These are phyloP conservation scores for Penicillium robsamsonii DNA, from an alignment of 495 filamentous ascomycete genomes.

Conservation along the genomic window DNA sequence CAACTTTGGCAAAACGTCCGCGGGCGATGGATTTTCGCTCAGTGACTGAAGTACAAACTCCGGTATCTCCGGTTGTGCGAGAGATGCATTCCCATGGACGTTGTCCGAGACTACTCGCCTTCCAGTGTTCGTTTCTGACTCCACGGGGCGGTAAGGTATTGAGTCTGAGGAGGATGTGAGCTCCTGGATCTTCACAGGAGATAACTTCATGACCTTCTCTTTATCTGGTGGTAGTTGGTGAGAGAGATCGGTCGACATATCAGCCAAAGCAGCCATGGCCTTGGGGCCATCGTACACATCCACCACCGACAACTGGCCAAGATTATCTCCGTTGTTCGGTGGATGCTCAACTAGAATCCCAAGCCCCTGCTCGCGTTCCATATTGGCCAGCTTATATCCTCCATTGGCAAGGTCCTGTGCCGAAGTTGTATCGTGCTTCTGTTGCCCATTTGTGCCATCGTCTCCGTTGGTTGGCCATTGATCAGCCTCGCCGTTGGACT, in stretches of 20 bases:
- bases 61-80: slow-evolving; percentile 15
- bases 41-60: slow-evolving; percentile 18
- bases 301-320: slow-evolving; percentile 15
- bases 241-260: slow-evolving; percentile 18
- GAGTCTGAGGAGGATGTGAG: slow-evolving; percentile 56
- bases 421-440: background rate
- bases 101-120: slow-evolving; percentile 30
- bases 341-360: slow-evolving; percentile 26
- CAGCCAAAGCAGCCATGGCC: slow-evolving; percentile 22
- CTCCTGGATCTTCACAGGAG: slow-evolving; percentile 53
- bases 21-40: slow-evolving; percentile 15
- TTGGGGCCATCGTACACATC: slow-evolving; percentile 24
- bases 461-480: background rate
- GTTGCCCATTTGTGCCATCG: background rate
- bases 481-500: background rate
- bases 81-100: slow-evolving; percentile 3
- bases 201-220: slow-evolving; percentile 50
- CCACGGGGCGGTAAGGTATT: slow-evolving; percentile 40
- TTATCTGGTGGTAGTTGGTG: slow-evolving; percentile 27
- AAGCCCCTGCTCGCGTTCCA: slow-evolving; percentile 19
- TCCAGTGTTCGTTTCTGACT: slow-evolving; percentile 24
- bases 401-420: background rate
- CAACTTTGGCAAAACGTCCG: slow-evolving; percentile 21
- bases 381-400: background rate
- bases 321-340: slow-evolving; percentile 1